A percentile compares a stretch with the other conserved stretches of the same genome.
phyloP scores from a whole-genome alignment of 805 yeast genomes.

The Maudiozyma serrabonitensis region DNA sequence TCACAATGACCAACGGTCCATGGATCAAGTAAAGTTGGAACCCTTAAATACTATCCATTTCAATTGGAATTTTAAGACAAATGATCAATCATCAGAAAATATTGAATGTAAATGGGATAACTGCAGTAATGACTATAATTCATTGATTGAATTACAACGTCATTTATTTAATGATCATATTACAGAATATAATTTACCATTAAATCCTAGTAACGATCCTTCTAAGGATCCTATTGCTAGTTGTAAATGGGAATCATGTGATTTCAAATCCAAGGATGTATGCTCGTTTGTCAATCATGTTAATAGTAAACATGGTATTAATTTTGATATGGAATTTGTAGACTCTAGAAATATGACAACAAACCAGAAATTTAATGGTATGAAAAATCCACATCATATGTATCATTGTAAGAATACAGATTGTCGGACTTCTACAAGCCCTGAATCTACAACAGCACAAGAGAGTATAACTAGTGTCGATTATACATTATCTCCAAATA shows the following conservation, averaged over 20 bases:
- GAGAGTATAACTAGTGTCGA: background rate
- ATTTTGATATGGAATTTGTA: conserved; percentile 22
- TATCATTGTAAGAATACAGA: conserved; percentile 2
- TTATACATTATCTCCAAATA: background rate
- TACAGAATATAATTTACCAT: conserved; percentile 14
- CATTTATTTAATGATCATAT: conserved; percentile 47
- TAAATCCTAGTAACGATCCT: background rate
- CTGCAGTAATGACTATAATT: conserved; percentile 36
- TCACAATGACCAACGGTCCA: background rate
- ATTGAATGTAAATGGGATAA: conserved; percentile 61
- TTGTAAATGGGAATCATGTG: conserved; percentile 76
- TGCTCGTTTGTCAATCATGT: conserved; percentile 51
- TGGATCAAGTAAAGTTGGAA: background rate
- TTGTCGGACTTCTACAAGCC: background rate
- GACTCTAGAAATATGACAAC: conserved; percentile 8
- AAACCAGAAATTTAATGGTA: background rate
- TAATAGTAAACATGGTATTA: conserved; percentile 37
- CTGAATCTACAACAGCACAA: background rate
- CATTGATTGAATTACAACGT: conserved; percentile 34
- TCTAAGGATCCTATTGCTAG: background rate
- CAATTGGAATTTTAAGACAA: conserved; percentile 33
- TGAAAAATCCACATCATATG: background rate
- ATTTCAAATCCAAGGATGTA: conserved; percentile 43
- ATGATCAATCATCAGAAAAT: conserved; percentile 8
- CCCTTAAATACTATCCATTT: conserved; percentile 28